These are phyloP conservation scores for Verticillium isaacii DNA, from an alignment of 2,329 filamentous ascomycete genomes.

Conservation along the genomic window DNA sequence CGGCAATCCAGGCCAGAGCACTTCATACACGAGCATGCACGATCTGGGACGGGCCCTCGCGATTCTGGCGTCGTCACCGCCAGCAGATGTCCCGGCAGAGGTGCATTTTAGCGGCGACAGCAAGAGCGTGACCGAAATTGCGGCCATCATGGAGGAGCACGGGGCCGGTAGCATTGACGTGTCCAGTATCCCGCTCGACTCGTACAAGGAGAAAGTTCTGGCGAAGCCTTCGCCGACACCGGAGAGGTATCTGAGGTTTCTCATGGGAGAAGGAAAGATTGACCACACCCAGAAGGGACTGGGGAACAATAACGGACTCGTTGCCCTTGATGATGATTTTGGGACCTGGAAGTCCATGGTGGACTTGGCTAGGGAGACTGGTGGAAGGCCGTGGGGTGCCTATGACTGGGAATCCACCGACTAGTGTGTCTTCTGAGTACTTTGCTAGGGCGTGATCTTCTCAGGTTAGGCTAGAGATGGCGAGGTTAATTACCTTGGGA, in stretches of 20 bases:
- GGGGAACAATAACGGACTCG: slow-evolving; percentile 20
- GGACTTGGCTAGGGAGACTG: slow-evolving; percentile 18
- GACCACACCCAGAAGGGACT: slow-evolving; percentile 16
- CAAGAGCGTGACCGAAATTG: slow-evolving; percentile 17
- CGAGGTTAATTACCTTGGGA: no score
- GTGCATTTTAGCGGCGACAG: slow-evolving; percentile 22
- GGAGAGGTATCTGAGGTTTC: slow-evolving; percentile 22
- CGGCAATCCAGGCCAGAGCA: slow-evolving; percentile 15
- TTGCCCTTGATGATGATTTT: slow-evolving; percentile 17
- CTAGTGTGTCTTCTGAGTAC: no score
- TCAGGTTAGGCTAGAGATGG: no score
- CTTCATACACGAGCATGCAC: slow-evolving; percentile 24
- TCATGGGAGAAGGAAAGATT: slow-evolving; percentile 27
- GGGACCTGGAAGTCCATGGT: slow-evolving; percentile 22
- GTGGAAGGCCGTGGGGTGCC: slow-evolving; percentile 19
- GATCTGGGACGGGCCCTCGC: slow-evolving; percentile 25
- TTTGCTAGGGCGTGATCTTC: no score
- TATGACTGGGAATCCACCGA: neutral
- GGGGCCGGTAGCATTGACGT: slow-evolving; percentile 17
- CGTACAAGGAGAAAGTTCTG: slow-evolving; percentile 19
- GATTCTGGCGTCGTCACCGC: slow-evolving; percentile 15
- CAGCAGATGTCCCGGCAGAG: slow-evolving; percentile 17
- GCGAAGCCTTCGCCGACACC: slow-evolving; percentile 14
- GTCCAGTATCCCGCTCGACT: slow-evolving; percentile 14
- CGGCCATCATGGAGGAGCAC: slow-evolving; percentile 18